Evolutionary conservation across 2,329 filamentous ascomycete genomes (phyloP).

Genomic region (Dothistroma septosporum): DNA sequence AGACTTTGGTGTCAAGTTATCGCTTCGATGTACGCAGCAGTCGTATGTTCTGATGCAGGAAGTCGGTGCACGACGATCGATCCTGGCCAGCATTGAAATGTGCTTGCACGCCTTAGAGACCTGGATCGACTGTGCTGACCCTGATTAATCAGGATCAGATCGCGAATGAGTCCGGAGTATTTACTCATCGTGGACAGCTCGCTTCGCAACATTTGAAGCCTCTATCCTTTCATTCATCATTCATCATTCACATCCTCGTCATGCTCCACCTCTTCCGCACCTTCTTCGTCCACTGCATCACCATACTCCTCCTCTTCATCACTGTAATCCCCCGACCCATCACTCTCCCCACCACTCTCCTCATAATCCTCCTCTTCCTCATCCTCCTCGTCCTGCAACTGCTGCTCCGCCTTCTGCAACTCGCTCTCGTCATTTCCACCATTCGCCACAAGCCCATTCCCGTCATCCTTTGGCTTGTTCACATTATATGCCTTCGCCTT

Average conservation of each 20-base stretch:
- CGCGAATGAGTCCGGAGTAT: too few relatives aligned
- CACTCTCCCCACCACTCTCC: slow-evolving; percentile 33
- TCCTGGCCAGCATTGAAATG: too few relatives aligned
- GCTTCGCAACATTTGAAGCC: too few relatives aligned
- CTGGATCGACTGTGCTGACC: too few relatives aligned
- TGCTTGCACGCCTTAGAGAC: too few relatives aligned
- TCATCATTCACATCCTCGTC: slow-evolving; percentile 5
- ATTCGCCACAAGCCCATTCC: slow-evolving; percentile 16
- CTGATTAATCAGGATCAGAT: too few relatives aligned
- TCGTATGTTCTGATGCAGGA: too few relatives aligned
- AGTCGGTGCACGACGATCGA: too few relatives aligned
- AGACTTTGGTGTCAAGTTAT: too few relatives aligned
- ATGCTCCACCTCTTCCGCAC: slow-evolving; percentile 20
- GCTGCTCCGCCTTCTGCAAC: slow-evolving; percentile 31
- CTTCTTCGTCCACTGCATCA: slow-evolving; percentile 26
- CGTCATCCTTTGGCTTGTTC: slow-evolving; percentile 37
- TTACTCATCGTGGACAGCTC: too few relatives aligned
- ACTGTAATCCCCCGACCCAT: slow-evolving; percentile 33
- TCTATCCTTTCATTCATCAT: too few relatives aligned
- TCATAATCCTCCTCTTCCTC: slow-evolving; percentile 35
- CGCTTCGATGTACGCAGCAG: too few relatives aligned
- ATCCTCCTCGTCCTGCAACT: slow-evolving; percentile 34
- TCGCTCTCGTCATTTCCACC: slow-evolving; percentile 27
- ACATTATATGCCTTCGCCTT: slow-evolving; percentile 58
- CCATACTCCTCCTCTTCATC: slow-evolving; percentile 29